Evolutionary conservation across 139 green algal species (phyloP).

Genomic region (Trebouxia sp.): DNA sequence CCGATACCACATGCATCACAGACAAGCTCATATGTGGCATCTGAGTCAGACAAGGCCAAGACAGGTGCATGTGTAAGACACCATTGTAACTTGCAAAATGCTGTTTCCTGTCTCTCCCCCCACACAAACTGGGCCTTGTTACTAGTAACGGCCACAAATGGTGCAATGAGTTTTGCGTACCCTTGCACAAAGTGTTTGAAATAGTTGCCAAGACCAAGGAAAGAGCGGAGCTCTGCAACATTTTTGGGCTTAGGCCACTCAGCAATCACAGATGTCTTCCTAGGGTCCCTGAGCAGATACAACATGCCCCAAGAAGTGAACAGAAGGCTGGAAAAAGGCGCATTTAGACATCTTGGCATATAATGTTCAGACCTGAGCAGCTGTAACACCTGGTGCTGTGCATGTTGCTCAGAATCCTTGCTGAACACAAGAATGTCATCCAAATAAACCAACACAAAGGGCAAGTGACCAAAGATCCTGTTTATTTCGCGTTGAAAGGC

Average conservation of each 20-base stretch:
- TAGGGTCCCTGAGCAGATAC: constrained; percentile 20
- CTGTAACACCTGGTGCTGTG: not conserved
- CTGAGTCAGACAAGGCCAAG: constrained; percentile 29
- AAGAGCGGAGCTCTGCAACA: constrained; percentile 5
- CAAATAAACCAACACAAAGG: constrained; percentile 1
- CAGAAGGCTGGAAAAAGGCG: not conserved
- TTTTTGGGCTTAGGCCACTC: constrained; percentile 37
- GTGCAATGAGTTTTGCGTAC: constrained; percentile 35
- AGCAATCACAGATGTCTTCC: constrained; percentile 33
- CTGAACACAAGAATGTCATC: not conserved
- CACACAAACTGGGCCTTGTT: not conserved
- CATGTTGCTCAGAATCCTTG: not conserved
- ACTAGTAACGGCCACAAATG: constrained; percentile 36
- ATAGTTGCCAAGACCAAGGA: constrained; percentile 50
- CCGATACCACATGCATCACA: constrained; percentile 40
- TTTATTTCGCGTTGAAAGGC: not conserved
- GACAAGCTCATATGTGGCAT: constrained; percentile 39
- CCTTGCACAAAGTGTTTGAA: constrained; percentile 48
- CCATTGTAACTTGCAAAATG: constrained; percentile 29
- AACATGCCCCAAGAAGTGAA: not conserved
- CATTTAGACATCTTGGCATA: constrained; percentile 13
- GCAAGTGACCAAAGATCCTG: constrained; percentile 5
- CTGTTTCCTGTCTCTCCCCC: constrained; percentile 6
- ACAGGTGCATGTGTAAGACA: constrained; percentile 34
- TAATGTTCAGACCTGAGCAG: not conserved